Evolutionary conservation across 345 rosid genomes (phyloP), one percentile per base, ranked within the genome.

Genomic region (Salix brachista): DNA sequence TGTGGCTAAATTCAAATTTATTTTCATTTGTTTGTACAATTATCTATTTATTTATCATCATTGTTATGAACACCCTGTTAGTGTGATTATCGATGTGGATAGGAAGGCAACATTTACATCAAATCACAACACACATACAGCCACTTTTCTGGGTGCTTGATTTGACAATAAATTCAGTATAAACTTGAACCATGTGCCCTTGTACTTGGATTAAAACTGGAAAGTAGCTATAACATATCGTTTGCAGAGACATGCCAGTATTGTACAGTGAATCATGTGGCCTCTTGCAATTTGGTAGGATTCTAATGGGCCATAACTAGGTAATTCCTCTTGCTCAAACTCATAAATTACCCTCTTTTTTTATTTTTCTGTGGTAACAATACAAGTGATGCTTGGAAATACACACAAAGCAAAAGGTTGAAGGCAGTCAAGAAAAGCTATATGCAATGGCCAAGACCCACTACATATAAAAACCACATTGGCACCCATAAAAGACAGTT

Each of bases 401-500:
- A 66, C 23, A 67, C 23, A 18, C 21, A 36, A 18, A 23, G 37
- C n/a, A 19, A 37, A 39, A 34, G 1, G 23, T 19, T 4, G 42
- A 34, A 34, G 21, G 26, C 6, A 10, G 14, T 2, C 9, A 7
- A 60, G 23, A 39, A 39, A 74, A 75, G 30, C 54, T 54, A 62
- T 19, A 48, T 61, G 34, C 69, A 74, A 34, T 52, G 72, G 42
- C 66, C 65, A 79, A 74, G 36, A 64, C 19, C 26, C 65, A 52
- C 71, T 64, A 42, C 21, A 50, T 30, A 23, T 50, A 58, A 70
- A 75, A 48, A 60, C 30, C 64, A 42, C 30, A 61, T 10, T 11
- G 30, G 48, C 8, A 70, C 75, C 68, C 75, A 25, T 7, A 44
- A 69, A 80, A 69, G 42, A 64, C 28, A 74, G 25, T 82, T 80